Evolutionary conservation across 2,329 filamentous ascomycete genomes (phyloP).

Genomic region (Stagonosporopsis cucurbitacearum): DNA sequence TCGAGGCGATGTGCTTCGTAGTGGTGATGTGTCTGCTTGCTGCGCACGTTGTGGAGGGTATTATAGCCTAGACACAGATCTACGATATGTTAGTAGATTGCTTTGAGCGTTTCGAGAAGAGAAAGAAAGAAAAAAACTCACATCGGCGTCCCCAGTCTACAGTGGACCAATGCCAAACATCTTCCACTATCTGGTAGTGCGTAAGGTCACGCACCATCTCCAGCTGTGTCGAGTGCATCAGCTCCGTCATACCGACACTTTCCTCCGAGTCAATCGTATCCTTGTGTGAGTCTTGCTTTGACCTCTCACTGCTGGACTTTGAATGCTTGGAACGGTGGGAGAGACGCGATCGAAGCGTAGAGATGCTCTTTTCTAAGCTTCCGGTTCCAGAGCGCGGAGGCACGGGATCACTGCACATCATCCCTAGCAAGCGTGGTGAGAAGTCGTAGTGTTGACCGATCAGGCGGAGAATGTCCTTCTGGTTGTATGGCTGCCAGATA

Average conservation of each 20-base stretch:
- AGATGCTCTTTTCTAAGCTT: conserved; percentile 38
- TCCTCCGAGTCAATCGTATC: conserved; percentile 40
- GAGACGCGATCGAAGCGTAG: conserved; percentile 38
- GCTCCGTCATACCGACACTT: conserved; percentile 44
- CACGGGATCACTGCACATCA: conserved; percentile 67
- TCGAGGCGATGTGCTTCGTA: conserved; percentile 41
- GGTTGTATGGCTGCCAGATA: conserved; percentile 70
- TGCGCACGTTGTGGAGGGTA: conserved; percentile 59
- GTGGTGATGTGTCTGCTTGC: conserved; percentile 24
- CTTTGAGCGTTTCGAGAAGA: neutral
- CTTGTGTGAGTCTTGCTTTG: conserved; percentile 20
- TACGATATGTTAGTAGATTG: conserved; percentile 38
- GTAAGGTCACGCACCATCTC: conserved; percentile 51
- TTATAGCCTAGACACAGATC: conserved; percentile 76
- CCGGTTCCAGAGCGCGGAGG: conserved; percentile 29
- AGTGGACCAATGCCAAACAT: conserved; percentile 78
- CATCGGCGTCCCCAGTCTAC: conserved; percentile 72
- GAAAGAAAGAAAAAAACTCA: conserved; percentile 52
- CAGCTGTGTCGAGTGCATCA: conserved; percentile 46
- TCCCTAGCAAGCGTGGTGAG: conserved; percentile 67
- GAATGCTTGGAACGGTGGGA: conserved; percentile 37
- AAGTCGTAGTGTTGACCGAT: conserved; percentile 70
- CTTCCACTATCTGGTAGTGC: conserved; percentile 67
- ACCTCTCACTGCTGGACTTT: conserved; percentile 21
- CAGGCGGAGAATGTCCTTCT: conserved; percentile 62